Evolutionary conservation across 495 filamentous ascomycete species (phyloP).

Genomic region (Hyaloscypha finlandica): DNA sequence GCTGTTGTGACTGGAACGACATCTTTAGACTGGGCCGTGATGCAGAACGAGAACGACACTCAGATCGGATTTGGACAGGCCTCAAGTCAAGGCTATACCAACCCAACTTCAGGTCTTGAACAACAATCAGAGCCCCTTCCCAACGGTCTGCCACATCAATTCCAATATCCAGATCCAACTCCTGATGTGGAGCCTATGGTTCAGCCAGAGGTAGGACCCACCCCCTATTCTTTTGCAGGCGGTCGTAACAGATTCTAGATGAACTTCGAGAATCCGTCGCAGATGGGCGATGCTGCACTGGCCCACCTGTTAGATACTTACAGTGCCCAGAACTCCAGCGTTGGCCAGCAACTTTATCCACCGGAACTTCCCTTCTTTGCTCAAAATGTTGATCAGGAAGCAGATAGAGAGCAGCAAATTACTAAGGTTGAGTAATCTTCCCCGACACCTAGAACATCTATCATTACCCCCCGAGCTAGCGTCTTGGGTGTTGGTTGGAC

Average conservation of each 20-base stretch:
- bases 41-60: not conserved
- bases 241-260: not conserved
- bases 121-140: not conserved
- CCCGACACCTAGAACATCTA: not conserved
- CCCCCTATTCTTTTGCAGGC: not conserved
- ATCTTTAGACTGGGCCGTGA: not conserved
- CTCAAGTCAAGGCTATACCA: not conserved
- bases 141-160: not conserved
- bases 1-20: not conserved
- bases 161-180: not conserved
- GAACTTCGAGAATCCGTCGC: not conserved
- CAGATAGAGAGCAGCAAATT: not conserved
- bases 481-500: not conserved
- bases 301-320: not conserved
- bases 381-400: not conserved
- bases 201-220: not conserved
- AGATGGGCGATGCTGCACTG: not conserved
- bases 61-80: not conserved
- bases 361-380: not conserved
- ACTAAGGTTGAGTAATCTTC: not conserved
- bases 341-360: not conserved
- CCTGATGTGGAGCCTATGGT: not conserved
- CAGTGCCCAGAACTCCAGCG: not conserved
- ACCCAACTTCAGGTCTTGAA: not conserved
- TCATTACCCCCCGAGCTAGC: not conserved